Evolutionary conservation across 2,329 filamentous ascomycete species (phyloP).

Genomic region (Macrophomina pseudophaseolina): DNA sequence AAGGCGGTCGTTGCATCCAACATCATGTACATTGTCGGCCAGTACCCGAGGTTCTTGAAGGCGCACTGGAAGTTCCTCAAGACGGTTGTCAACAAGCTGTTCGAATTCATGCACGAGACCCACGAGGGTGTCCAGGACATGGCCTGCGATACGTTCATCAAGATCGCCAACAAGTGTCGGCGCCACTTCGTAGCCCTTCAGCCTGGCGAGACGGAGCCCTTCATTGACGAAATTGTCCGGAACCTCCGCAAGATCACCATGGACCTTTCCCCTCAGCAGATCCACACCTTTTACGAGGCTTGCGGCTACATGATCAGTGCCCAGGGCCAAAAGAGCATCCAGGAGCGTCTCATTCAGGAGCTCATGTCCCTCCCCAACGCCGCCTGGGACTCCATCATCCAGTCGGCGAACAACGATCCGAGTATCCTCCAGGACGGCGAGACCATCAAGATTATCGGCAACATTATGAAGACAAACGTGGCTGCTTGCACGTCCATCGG

Average conservation of each 20-base stretch:
- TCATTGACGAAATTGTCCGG: constrained; percentile 97
- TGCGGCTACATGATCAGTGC: constrained; percentile 99
- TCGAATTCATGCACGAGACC: constrained; percentile 99
- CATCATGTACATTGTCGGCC: constrained; percentile 99
- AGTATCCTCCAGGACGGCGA: constrained; percentile 87
- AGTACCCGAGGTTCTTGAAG: constrained; percentile 97
- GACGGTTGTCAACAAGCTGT: constrained; percentile 99
- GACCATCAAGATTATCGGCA: constrained; percentile 97
- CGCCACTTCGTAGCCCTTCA: constrained; percentile 96
- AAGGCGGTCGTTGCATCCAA: constrained; percentile 99
- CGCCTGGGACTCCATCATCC: constrained; percentile 96
- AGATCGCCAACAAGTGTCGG: constrained; percentile 97
- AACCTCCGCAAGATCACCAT: constrained; percentile 95
- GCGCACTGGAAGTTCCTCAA: constrained; percentile 99
- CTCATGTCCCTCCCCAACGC: constrained; percentile 92
- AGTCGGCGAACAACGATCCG: constrained; percentile 82
- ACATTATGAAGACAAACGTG: constrained; percentile 99
- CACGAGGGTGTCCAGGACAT: constrained; percentile 99
- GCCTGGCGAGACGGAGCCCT: constrained; percentile 90
- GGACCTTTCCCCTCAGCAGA: constrained; percentile 93
- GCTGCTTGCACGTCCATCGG: constrained; percentile 97
- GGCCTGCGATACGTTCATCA: constrained; percentile 99
- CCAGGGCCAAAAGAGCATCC: constrained; percentile 91
- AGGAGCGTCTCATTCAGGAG: constrained; percentile 88
- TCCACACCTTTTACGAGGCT: constrained; percentile 98